These are phyloP conservation scores for Psilocybe tampanensis DNA, from an alignment of 768 basidiomycete genomes.

Conservation along the genomic window DNA sequence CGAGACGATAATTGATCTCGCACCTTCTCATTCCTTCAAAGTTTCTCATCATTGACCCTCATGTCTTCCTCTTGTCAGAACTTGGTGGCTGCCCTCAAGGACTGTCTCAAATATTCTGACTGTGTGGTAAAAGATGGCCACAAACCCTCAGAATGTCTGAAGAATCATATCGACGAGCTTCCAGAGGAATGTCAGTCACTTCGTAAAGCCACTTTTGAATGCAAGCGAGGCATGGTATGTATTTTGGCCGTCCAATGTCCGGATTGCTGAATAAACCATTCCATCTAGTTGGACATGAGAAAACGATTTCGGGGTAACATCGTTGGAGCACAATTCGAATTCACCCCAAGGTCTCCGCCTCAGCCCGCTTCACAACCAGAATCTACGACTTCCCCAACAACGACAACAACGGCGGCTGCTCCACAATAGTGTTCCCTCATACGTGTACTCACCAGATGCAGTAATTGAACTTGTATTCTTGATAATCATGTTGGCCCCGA, in stretches of 20 bases:
- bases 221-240: slow-evolving; percentile 87
- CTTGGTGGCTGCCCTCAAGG: slow-evolving; percentile 76
- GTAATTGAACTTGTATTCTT: neutral
- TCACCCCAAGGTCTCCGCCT: slow-evolving; percentile 32
- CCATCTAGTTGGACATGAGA: slow-evolving; percentile 74
- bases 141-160: slow-evolving; percentile 86
- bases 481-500: neutral
- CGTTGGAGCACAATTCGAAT: slow-evolving; percentile 54
- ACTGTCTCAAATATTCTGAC: slow-evolving; percentile 83
- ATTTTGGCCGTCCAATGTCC: neutral
- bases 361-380: slow-evolving; percentile 1
- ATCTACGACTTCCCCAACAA: no score
- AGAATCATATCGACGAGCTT: slow-evolving; percentile 70
- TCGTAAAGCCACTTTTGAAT: slow-evolving; percentile 84
- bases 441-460: neutral
- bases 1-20: slow-evolving; percentile 8
- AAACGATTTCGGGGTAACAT: slow-evolving; percentile 81
- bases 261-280: neutral
- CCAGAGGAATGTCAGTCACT: slow-evolving; percentile 81
- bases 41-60: slow-evolving; percentile 6
- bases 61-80: slow-evolving; percentile 86
- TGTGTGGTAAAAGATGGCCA: slow-evolving; percentile 80
- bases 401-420: neutral
- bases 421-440: neutral
- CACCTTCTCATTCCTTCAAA: neutral